A percentile compares a stretch with the other conserved stretches of the same genome.
phyloP scores from a whole-genome alignment of 1,139 yeast genomes.

The Hemisphaericaspora subhashii region DNA sequence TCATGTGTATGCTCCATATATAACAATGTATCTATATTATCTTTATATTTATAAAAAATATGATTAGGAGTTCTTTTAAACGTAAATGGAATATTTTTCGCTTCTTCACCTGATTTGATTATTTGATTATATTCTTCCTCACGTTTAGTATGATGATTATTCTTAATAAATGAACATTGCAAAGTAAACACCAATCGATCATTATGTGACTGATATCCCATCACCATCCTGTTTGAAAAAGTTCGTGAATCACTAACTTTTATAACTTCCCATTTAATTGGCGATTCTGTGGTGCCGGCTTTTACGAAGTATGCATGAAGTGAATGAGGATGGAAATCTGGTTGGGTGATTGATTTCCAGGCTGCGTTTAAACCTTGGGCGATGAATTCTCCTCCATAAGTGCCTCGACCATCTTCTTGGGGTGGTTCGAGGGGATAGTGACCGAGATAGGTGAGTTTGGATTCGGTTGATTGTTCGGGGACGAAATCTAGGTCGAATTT shows the following conservation, averaged over 20 bases:
- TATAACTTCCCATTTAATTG: constrained; percentile 37
- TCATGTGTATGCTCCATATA: constrained; percentile 32
- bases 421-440: constrained; percentile 39
- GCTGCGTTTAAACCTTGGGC: constrained; percentile 38
- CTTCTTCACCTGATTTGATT: constrained; percentile 11
- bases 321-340: constrained; percentile 38
- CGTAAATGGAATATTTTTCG: constrained; percentile 27
- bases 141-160: constrained; percentile 24
- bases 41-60: constrained; percentile 32
- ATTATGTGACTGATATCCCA: constrained; percentile 34
- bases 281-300: constrained; percentile 33
- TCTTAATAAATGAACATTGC: constrained; percentile 36
- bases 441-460: constrained; percentile 23
- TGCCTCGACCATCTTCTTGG: constrained; percentile 32
- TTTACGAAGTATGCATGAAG: constrained; percentile 42
- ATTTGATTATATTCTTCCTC: constrained; percentile 11
- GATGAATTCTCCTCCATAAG: constrained; percentile 44
- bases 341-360: constrained; percentile 32
- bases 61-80: constrained; percentile 33
- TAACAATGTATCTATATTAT: constrained; percentile 28
- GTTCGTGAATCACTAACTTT: constrained; percentile 35
- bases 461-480: constrained; percentile 6
- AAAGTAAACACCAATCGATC: constrained; percentile 32
- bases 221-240: constrained; percentile 36
- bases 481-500: constrained; percentile 10